A percentile compares a stretch with the other conserved stretches of the same genome.
phyloP scores from a whole-genome alignment of 352 stramenopile genomes.

The Phytophthora litchii region DNA sequence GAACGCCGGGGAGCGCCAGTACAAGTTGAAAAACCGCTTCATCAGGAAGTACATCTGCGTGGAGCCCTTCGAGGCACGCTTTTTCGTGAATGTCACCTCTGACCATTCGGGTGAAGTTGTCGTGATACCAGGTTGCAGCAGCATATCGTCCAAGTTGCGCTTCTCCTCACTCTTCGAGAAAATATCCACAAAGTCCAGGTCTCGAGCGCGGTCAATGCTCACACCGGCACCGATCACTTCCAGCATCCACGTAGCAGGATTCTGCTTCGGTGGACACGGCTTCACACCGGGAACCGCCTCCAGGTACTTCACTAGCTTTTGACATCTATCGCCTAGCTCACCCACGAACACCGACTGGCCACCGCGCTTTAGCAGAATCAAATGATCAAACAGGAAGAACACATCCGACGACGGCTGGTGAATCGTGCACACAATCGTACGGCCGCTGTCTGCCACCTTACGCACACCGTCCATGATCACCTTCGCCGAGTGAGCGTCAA shows the following conservation, averaged over 20 bases:
- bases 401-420: conserved; percentile 28
- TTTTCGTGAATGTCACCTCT: conserved; percentile 33
- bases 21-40: conserved; percentile 35
- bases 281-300: conserved; percentile 36
- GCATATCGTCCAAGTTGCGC: conserved; percentile 13
- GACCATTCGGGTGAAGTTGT: conserved; percentile 10
- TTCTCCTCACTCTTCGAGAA: conserved; percentile 34
- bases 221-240: conserved; percentile 32
- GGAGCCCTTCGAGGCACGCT: conserved; percentile 26
- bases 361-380: conserved; percentile 65
- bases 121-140: conserved; percentile 24
- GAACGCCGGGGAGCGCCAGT: conserved; percentile 60
- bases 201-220: conserved; percentile 68
- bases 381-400: conserved; percentile 78
- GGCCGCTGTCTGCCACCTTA: conserved; percentile 65
- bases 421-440: conserved; percentile 22
- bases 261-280: conserved; percentile 38
- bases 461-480: conserved; percentile 79
- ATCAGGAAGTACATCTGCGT: conserved; percentile 46
- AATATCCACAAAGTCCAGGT: conserved; percentile 34
- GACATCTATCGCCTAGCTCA: conserved; percentile 55
- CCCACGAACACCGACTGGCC: conserved; percentile 78
- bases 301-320: conserved; percentile 28
- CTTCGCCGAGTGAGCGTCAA: conserved; percentile 84
- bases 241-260: conserved; percentile 27